Conservation (phyloP, 139 green algal genomes). For the Asterochloris sp. region DNA sequence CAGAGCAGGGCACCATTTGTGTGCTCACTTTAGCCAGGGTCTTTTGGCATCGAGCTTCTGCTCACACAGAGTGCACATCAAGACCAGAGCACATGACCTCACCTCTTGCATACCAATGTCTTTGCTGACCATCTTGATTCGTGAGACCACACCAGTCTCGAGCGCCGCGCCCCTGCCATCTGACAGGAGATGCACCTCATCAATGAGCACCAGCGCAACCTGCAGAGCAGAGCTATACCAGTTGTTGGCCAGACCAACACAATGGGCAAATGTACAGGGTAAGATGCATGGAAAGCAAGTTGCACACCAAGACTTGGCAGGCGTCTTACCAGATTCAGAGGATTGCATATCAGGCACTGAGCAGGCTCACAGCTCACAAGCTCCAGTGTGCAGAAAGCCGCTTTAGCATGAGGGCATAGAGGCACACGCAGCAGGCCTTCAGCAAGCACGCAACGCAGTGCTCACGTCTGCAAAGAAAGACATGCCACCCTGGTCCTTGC, state of each 20-base stretch:
- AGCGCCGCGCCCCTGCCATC: slow-evolving; percentile 72
- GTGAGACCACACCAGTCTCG: slow-evolving; percentile 78
- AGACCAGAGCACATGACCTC: background rate
- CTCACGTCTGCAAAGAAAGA: slow-evolving; percentile 61
- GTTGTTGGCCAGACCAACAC: background rate
- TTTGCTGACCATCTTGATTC: slow-evolving; percentile 70
- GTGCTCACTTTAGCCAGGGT: background rate
- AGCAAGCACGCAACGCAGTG: background rate
- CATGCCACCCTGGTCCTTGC: slow-evolving; percentile 49
- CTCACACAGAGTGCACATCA: background rate
- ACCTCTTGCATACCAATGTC: slow-evolving; percentile 44
- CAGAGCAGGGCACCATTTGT: too few species aligned
- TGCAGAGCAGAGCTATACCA: slow-evolving; percentile 24
- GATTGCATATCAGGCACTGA: background rate
- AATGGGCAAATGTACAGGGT: background rate
- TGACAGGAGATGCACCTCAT: slow-evolving; percentile 90
- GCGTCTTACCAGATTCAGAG: background rate
- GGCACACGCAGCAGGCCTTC: background rate
- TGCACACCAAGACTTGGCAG: background rate
- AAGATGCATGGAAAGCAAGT: too few species aligned
- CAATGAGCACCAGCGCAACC: slow-evolving; percentile 82
- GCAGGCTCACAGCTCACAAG: background rate
- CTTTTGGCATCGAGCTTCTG: background rate
- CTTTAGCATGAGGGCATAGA: slow-evolving; percentile 5
- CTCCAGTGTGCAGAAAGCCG: background rate